Evolutionary conservation across 164 flowering plant species (phyloP).

Genomic region (Vitis rotundifolia): DNA sequence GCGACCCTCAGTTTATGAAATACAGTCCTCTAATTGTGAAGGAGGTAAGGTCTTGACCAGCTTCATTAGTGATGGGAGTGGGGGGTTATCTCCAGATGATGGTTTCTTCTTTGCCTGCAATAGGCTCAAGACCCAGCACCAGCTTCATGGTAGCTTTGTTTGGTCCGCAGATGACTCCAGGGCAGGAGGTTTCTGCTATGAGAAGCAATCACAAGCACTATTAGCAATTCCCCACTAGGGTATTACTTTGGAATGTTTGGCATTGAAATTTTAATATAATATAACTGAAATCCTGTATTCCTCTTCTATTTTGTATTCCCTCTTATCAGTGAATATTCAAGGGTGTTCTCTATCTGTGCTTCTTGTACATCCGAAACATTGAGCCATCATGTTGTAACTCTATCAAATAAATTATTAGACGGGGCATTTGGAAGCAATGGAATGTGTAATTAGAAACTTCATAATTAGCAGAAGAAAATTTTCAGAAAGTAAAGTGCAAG

Average conservation of each 20-base stretch:
- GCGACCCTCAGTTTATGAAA: conserved; percentile 38
- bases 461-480: too few relatives aligned
- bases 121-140: conserved; percentile 28
- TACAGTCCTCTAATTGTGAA: conserved; percentile 38
- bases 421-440: too few relatives aligned
- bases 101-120: conserved; percentile 52
- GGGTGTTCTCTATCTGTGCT: too few relatives aligned
- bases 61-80: conserved; percentile 37
- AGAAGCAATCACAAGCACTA: conserved; percentile 40
- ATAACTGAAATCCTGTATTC: too few relatives aligned
- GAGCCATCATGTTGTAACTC: too few relatives aligned
- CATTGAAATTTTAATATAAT: too few relatives aligned
- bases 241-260: background rate
- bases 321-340: background rate
- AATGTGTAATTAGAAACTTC: too few relatives aligned
- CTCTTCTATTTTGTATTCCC: too few relatives aligned
- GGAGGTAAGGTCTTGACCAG: conserved; percentile 54
- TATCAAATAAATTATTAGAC: too few relatives aligned
- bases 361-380: too few relatives aligned
- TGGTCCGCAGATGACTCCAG: conserved; percentile 59
- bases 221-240: conserved; percentile 23
- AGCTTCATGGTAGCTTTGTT: conserved; percentile 41
- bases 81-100: conserved; percentile 33
- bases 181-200: conserved; percentile 34
- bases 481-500: too few relatives aligned